Conservation (phyloP, 78 protist species). For the Dictyostelium citrinum region DNA sequence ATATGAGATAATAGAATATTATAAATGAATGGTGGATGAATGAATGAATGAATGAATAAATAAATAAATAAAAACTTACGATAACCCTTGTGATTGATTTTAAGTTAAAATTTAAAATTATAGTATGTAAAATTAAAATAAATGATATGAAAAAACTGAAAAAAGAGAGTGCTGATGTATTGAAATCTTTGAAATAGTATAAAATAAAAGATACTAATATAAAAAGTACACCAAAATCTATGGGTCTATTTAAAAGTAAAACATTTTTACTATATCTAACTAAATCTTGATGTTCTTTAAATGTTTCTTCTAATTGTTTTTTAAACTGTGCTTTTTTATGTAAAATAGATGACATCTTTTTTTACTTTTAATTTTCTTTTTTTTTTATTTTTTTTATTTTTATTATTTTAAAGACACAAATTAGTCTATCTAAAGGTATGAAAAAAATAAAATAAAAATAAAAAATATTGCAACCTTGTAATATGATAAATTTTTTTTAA, state of each 20-base stretch:
- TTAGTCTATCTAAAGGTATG: too few species aligned
- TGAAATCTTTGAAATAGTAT: neutral
- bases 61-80: conserved; percentile 10
- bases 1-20: neutral
- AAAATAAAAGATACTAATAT: neutral
- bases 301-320: conserved; percentile 55
- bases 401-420: too few species aligned
- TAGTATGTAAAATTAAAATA: neutral
- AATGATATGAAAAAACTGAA: neutral
- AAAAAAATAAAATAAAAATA: too few species aligned
- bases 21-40: too few species aligned
- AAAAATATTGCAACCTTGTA: too few species aligned
- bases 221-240: conserved; percentile 40
- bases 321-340: conserved; percentile 24
- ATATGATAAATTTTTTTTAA: too few species aligned
- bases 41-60: neutral
- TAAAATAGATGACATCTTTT: conserved; percentile 23
- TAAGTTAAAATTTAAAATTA: neutral
- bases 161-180: conserved; percentile 4
- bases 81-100: conserved; percentile 9
- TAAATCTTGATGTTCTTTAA: conserved; percentile 30
- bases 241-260: conserved; percentile 42
- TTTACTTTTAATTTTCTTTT: neutral
- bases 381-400: neutral
- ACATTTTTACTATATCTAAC: conserved; percentile 40